Evolutionary conservation across 441 rosid species (phyloP).

Genomic region (Viola pubescens): DNA sequence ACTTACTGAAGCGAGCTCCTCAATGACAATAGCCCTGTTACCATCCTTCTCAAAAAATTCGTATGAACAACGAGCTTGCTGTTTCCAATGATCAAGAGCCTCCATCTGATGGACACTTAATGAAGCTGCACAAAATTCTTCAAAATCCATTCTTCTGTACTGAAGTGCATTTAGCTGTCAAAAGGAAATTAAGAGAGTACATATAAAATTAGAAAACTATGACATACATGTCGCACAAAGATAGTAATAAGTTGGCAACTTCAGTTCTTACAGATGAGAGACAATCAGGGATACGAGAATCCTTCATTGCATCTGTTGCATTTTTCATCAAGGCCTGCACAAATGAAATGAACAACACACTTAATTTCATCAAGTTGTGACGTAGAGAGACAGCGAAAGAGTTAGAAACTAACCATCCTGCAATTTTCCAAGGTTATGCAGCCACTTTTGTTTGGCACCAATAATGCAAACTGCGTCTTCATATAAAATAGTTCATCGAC

Average conservation of each 20-base stretch:
- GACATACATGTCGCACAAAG: not conserved
- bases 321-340: conserved; percentile 69
- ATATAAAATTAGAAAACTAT: conserved; percentile 5
- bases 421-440: conserved; percentile 54
- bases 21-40: conserved; percentile 73
- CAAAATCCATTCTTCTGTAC: conserved; percentile 84
- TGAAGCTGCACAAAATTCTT: conserved; percentile 95
- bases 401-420: conserved; percentile 37
- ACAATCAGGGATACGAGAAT: conserved; percentile 64
- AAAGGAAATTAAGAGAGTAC: conserved; percentile 15
- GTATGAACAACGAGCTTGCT: conserved; percentile 60
- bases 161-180: conserved; percentile 69
- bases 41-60: conserved; percentile 85
- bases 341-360: conserved; percentile 19
- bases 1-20: conserved; percentile 91
- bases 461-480: conserved; percentile 59
- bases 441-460: conserved; percentile 65
- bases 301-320: conserved; percentile 89
- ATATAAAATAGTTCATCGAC: conserved; percentile 55
- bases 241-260: conserved; percentile 3
- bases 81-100: conserved; percentile 80
- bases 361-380: not conserved
- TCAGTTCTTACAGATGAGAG: conserved; percentile 47
- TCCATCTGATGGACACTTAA: conserved; percentile 85
- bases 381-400: conserved; percentile 5